These are phyloP conservation scores for Saccharomycopsis schoenii DNA, from an alignment of 805 yeast species.

Conservation along the genomic window DNA sequence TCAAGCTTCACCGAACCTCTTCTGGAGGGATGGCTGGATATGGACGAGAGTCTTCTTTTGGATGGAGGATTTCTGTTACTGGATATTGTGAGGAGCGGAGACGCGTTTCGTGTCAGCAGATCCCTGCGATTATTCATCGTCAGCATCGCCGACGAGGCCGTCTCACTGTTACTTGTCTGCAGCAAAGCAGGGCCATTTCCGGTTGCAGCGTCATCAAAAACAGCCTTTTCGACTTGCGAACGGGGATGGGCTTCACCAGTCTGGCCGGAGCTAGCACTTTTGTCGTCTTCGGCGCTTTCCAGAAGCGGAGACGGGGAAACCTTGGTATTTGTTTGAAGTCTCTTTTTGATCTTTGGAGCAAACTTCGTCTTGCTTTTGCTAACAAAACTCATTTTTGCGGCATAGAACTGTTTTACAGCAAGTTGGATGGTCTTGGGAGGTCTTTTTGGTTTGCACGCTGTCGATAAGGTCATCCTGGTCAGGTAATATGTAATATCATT, in stretches of 20 bases:
- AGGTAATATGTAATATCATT: too few relatives aligned
- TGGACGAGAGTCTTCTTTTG: neutral
- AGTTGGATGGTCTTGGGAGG: neutral
- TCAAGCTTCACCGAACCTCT: neutral
- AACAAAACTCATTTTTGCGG: conserved; percentile 13
- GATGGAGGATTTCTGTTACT: neutral
- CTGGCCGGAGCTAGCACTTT: too few relatives aligned
- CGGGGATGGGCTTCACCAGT: neutral
- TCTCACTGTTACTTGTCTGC: neutral
- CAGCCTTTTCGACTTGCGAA: neutral
- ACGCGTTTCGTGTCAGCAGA: neutral
- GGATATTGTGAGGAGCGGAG: neutral
- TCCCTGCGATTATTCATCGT: neutral
- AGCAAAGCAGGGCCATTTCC: neutral
- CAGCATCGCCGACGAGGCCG: neutral
- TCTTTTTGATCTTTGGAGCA: conserved; percentile 14
- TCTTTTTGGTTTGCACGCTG: too few relatives aligned
- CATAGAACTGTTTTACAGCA: neutral
- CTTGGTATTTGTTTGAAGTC: neutral
- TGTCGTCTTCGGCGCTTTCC: neutral
- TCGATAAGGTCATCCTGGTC: too few relatives aligned
- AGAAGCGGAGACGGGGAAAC: neutral
- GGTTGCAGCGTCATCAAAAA: neutral
- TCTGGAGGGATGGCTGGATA: neutral
- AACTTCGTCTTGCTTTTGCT: conserved; percentile 16